phyloP scores from a whole-genome alignment of 2,329 filamentous ascomycete species.

The Fusarium luffae region DNA sequence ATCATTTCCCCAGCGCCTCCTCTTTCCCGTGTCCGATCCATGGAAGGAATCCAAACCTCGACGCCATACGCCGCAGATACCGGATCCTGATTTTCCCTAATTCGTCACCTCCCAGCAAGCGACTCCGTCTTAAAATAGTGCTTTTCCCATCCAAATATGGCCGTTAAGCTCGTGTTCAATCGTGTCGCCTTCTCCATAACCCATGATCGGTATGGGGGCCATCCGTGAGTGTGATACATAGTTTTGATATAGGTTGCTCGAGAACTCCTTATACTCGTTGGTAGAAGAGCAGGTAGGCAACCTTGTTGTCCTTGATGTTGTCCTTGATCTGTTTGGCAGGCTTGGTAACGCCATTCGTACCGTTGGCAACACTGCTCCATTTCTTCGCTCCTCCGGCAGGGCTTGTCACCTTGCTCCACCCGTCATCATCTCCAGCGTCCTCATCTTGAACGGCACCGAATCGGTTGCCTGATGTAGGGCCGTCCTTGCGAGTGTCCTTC shows the following conservation, averaged over 20 bases:
- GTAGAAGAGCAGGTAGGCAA: slow-evolving; percentile 97
- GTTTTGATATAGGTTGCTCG: slow-evolving; percentile 5
- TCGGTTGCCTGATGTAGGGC: slow-evolving; percentile 67
- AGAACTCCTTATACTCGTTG: slow-evolving; percentile 69
- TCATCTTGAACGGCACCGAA: slow-evolving; percentile 78
- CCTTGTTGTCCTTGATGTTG: slow-evolving; percentile 89
- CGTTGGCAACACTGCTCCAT: slow-evolving; percentile 77
- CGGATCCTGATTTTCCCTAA: slow-evolving; percentile 37
- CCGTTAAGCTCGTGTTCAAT: slow-evolving; percentile 43
- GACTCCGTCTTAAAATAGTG: slow-evolving; percentile 43
- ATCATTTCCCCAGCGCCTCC: slow-evolving; percentile 25
- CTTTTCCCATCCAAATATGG: slow-evolving; percentile 45
- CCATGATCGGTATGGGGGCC: slow-evolving; percentile 23
- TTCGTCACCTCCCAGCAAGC: slow-evolving; percentile 36
- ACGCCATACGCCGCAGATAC: slow-evolving; percentile 47
- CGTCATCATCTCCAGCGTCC: slow-evolving; percentile 73
- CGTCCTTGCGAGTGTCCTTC: slow-evolving; percentile 61
- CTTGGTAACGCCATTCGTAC: slow-evolving; percentile 67
- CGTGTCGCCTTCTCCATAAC: slow-evolving; percentile 37
- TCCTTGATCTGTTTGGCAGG: slow-evolving; percentile 67
- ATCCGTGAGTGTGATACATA: slow-evolving; percentile 32
- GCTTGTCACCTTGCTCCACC: slow-evolving; percentile 84
- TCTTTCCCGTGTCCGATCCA: slow-evolving; percentile 19
- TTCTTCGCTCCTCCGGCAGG: slow-evolving; percentile 73
- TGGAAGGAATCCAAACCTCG: slow-evolving; percentile 39